phyloP scores from a whole-genome alignment of 495 filamentous ascomycete species.

The Aspergillus taichungensis region DNA sequence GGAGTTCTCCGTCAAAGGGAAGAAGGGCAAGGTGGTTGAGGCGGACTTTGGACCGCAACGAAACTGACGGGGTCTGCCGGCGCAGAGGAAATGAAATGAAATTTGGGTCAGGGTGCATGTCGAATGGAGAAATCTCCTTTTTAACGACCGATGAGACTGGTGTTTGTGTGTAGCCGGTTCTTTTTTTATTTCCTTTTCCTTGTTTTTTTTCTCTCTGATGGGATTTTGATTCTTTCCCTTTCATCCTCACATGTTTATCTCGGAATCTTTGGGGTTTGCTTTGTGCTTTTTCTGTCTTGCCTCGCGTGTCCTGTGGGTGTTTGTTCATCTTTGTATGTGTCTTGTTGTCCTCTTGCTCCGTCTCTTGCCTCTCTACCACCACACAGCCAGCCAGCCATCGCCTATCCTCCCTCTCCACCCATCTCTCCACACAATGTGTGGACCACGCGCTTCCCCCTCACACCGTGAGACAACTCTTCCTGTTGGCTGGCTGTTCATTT shows the following conservation, averaged over 20 bases:
- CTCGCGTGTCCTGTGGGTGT: slow-evolving; percentile 5
- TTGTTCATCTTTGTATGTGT: slow-evolving; percentile 2
- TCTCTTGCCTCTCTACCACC: no score
- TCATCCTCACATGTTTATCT: slow-evolving; percentile 16
- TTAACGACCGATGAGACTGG: slow-evolving; percentile 24
- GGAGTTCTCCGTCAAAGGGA: slow-evolving; percentile 86
- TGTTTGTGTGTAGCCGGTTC: slow-evolving; percentile 33
- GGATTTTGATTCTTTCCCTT: no score
- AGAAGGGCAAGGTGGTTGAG: slow-evolving; percentile 69
- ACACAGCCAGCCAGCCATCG: no score
- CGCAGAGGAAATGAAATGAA: no score
- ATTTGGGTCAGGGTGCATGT: slow-evolving; percentile 26
- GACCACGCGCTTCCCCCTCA: no score
- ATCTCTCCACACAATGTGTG: no score
- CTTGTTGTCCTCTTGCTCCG: slow-evolving; percentile 4
- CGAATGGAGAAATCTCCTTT: slow-evolving; percentile 8
- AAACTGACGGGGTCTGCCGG: slow-evolving; percentile 23
- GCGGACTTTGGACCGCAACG: slow-evolving; percentile 53
- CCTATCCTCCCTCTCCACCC: no score
- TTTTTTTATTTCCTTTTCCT: slow-evolving; percentile 14
- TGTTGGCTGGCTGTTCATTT: no score
- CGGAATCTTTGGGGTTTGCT: slow-evolving; percentile 34
- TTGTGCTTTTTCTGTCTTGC: slow-evolving; percentile 2
- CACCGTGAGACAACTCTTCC: no score
- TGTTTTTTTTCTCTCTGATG: not conserved